Evolutionary conservation across 2,329 filamentous ascomycete species (phyloP).

Genomic region (Neoarthrinium moseri): DNA sequence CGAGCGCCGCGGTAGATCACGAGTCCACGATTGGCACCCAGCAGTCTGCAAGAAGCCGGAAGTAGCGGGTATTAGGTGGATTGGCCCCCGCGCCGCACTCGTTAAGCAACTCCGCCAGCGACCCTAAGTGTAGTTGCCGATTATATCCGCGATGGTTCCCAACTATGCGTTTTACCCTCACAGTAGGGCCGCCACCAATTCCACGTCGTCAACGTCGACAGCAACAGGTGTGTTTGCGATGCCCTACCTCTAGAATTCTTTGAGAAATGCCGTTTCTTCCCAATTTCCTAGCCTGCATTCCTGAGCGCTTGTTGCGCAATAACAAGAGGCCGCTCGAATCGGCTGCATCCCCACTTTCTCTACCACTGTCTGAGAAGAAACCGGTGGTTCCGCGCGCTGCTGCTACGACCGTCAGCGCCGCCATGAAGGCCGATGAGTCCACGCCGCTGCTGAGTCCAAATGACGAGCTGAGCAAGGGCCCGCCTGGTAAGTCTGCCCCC

Average conservation of each 20-base stretch:
- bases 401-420: background rate
- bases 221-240: background rate
- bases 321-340: no score
- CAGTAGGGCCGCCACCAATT: no score
- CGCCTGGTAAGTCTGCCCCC: constrained; percentile 3
- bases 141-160: background rate
- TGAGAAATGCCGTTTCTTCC: background rate
- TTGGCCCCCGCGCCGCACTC: background rate
- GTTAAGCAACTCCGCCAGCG: background rate
- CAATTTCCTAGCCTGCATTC: background rate
- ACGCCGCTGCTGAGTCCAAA: constrained; percentile 2
- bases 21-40: no score
- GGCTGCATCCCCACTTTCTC: background rate
- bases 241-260: background rate
- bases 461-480: background rate
- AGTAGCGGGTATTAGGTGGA: background rate
- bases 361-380: background rate
- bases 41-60: no score
- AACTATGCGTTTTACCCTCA: background rate
- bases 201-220: background rate
- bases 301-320: background rate
- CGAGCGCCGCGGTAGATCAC: no score
- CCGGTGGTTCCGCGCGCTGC: background rate
- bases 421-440: constrained; percentile 5
- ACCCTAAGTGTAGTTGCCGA: constrained; percentile 6